Percentiles rank a stretch among this genome's conserved stretches.
These are phyloP conservation scores for Catharanthus roseus DNA, from an alignment of 257 asterid species.

Conservation along the genomic window DNA sequence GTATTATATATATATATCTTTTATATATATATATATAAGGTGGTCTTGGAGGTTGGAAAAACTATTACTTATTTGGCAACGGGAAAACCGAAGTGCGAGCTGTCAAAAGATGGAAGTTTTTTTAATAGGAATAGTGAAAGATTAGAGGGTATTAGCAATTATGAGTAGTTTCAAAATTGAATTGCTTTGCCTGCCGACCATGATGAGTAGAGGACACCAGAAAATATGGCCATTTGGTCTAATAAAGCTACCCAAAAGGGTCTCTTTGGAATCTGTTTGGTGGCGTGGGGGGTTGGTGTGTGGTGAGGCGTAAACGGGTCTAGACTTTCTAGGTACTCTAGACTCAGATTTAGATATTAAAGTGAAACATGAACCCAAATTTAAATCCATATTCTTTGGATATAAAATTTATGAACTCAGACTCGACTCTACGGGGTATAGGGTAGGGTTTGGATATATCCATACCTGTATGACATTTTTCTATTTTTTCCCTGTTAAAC, in stretches of 20 bases:
- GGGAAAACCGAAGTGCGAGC: conserved; percentile 9
- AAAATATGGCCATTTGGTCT: conserved; percentile 5
- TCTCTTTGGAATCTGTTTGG: not conserved
- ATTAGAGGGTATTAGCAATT: not conserved
- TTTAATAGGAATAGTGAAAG: not conserved
- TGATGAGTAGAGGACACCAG: not conserved
- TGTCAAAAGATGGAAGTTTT: not conserved
- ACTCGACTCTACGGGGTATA: no score
- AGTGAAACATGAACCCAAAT: no score
- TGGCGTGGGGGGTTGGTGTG: no score
- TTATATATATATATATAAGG: conserved; percentile 13
- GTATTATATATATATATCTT: not conserved
- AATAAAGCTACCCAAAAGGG: not conserved
- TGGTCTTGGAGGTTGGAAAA: conserved; percentile 5
- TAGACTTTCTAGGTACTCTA: no score
- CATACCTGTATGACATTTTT: no score
- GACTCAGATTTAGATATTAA: no score
- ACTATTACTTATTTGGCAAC: conserved; percentile 7
- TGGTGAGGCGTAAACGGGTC: no score
- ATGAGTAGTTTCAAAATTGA: not conserved
- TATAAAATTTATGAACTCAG: no score
- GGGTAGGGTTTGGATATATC: no score
- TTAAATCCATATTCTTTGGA: no score
- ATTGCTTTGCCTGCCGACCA: not conserved
- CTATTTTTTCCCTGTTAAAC: no score